Conservation (phyloP, 345 rosid species). For the Eucalyptus polyanthemos region DNA sequence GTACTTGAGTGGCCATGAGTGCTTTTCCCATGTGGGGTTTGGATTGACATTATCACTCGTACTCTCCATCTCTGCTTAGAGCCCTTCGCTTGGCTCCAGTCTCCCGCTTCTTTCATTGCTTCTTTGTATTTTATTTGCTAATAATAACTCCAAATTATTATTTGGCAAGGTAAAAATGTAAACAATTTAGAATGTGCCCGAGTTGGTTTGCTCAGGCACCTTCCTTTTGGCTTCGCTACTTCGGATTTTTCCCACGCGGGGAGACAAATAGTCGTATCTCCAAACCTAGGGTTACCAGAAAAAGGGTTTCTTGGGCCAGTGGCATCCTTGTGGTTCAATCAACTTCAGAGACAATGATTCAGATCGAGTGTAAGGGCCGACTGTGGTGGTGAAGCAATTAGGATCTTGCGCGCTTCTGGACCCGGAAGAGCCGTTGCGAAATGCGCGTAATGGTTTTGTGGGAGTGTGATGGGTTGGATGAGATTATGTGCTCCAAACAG, state of each 20-base stretch:
- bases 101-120: not conserved
- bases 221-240: not conserved
- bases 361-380: not conserved
- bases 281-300: not conserved
- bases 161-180: not conserved
- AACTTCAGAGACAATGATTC: not conserved
- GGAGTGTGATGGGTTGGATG: not conserved
- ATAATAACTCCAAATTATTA: not conserved
- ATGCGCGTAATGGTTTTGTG: not conserved
- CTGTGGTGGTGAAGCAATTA: not conserved
- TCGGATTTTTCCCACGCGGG: not conserved
- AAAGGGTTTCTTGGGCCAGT: not conserved
- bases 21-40: conserved; percentile 48
- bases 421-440: not conserved
- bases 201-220: not conserved
- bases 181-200: not conserved
- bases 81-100: not conserved
- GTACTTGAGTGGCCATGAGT: conserved; percentile 51
- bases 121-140: not conserved
- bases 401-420: not conserved
- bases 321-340: not conserved
- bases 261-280: not conserved
- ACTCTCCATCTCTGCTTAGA: not conserved
- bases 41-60: not conserved
- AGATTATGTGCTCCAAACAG: not conserved